Percentiles rank a stretch among this genome's conserved stretches.
Evolutionary conservation across 768 basidiomycete genomes (phyloP).

Genomic region (Leucosporidium creatinivorum): DNA sequence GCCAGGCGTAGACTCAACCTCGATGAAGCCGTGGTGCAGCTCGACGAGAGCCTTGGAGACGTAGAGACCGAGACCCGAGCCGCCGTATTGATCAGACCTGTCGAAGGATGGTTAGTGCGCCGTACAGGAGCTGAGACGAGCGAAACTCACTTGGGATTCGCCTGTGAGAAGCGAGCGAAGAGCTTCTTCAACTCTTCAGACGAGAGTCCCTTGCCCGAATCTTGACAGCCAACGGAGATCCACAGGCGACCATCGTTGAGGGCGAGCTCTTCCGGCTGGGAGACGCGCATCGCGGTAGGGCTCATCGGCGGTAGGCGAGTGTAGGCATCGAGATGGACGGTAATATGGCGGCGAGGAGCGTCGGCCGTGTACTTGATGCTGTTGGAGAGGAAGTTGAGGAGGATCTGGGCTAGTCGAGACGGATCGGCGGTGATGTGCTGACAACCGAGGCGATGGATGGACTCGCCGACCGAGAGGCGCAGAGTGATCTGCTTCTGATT

Average conservation of each 20-base stretch:
- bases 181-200: conserved; percentile 17
- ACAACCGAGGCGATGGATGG: conserved; percentile 3
- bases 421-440: conserved; percentile 18
- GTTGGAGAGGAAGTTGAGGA: no score
- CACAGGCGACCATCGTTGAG: neutral
- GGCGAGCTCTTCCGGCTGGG: conserved; percentile 2
- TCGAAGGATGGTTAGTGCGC: neutral
- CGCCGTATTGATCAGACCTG: conserved; percentile 4
- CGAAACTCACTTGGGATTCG: conserved; percentile 19
- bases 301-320: neutral
- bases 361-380: conserved; percentile 26
- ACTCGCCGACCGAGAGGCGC: neutral
- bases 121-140: neutral
- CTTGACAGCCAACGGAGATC: neutral
- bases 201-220: conserved; percentile 17
- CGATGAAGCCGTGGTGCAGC: conserved; percentile 28
- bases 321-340: conserved; percentile 15
- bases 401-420: no score
- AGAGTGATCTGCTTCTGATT: conserved; percentile 23
- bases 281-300: neutral
- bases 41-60: conserved; percentile 31
- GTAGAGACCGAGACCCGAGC: conserved; percentile 30
- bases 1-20: neutral
- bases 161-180: conserved; percentile 24
- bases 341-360: conserved; percentile 3